Percentiles rank a stretch among this genome's conserved stretches.
phyloP scores from a whole-genome alignment of 345 rosid species.

The Eucalyptus victrix region DNA sequence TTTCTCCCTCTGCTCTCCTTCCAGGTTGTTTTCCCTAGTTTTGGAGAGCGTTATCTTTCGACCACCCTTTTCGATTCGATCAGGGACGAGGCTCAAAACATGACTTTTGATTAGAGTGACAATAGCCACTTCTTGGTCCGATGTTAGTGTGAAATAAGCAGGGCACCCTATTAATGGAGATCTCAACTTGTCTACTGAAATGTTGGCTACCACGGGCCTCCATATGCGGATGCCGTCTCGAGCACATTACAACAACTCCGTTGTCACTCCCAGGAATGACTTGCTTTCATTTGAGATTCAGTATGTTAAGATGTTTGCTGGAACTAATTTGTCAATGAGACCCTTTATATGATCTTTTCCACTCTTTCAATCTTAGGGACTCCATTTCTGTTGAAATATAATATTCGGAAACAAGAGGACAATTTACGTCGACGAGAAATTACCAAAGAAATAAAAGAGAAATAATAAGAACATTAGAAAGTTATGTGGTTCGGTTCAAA shows the following conservation, averaged over 20 bases:
- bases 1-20: not conserved
- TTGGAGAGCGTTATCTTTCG: slow-evolving; percentile 65
- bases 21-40: slow-evolving; percentile 65
- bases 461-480: no score
- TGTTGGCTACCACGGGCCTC: not conserved
- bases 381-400: not conserved
- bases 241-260: not conserved
- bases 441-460: no score
- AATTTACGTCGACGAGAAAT: no score
- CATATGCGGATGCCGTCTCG: not conserved
- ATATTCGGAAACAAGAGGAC: no score
- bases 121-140: not conserved
- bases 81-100: slow-evolving; percentile 44
- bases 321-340: not conserved
- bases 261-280: not conserved
- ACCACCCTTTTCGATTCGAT: slow-evolving; percentile 43
- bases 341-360: not conserved
- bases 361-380: not conserved
- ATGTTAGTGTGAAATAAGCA: not conserved
- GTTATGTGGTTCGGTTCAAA: no score
- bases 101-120: slow-evolving; percentile 19
- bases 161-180: not conserved
- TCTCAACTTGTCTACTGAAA: not conserved
- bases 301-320: not conserved
- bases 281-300: not conserved